phyloP scores from a whole-genome alignment of 164 flowering plant species.

The Amborella trichopoda region DNA sequence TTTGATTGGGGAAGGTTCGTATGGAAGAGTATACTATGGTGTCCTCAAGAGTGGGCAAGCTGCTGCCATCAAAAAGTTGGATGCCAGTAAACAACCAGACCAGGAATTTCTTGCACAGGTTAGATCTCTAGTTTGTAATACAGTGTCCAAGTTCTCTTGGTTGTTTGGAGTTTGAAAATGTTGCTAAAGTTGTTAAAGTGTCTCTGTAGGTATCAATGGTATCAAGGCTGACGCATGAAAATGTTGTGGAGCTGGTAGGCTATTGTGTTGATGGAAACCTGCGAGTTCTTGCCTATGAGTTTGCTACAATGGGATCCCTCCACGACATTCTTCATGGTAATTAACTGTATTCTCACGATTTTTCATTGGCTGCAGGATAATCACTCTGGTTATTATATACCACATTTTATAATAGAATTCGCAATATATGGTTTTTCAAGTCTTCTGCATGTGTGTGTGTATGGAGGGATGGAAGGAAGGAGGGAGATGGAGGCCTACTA shows the following conservation, averaged over 20 bases:
- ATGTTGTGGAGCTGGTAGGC: slow-evolving; percentile 64
- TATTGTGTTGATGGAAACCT: slow-evolving; percentile 73
- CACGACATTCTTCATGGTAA: slow-evolving; percentile 89
- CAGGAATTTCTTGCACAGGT: slow-evolving; percentile 91
- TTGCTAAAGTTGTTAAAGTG: neutral
- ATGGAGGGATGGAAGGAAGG: too few relatives aligned
- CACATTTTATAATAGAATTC: too few relatives aligned
- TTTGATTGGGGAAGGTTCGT: slow-evolving; percentile 89
- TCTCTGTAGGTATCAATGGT: slow-evolving; percentile 70
- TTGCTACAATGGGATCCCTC: slow-evolving; percentile 85
- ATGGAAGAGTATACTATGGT: slow-evolving; percentile 87
- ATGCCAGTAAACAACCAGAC: slow-evolving; percentile 87
- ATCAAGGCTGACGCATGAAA: slow-evolving; percentile 73
- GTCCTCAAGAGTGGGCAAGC: slow-evolving; percentile 47
- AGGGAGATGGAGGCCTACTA: neutral
- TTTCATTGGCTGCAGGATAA: too few relatives aligned
- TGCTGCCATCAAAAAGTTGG: slow-evolving; percentile 81
- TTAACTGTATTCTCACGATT: too few relatives aligned
- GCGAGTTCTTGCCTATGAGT: slow-evolving; percentile 75
- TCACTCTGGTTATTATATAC: too few relatives aligned
- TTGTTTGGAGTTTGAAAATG: neutral
- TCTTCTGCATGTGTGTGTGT: too few relatives aligned
- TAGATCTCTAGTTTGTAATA: neutral
- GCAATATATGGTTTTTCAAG: too few relatives aligned
- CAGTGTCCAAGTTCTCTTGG: too few relatives aligned